Evolutionary conservation across 176 grass and related monocot species (phyloP).

Genomic region (Juncus inflexus): DNA sequence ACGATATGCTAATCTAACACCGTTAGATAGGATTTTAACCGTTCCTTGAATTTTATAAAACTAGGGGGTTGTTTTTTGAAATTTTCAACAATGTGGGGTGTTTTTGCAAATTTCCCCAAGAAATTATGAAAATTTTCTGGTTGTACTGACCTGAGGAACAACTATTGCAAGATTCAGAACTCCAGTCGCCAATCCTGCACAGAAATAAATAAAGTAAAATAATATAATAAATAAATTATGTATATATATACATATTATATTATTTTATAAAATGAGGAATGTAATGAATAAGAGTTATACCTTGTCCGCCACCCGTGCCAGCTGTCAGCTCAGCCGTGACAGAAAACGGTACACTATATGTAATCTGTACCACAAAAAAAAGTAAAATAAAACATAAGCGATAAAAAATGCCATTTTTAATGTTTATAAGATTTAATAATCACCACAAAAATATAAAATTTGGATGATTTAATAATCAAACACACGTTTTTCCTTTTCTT

Average conservation of each 20-base stretch:
- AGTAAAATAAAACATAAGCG: neutral
- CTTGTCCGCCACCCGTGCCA: constrained; percentile 88
- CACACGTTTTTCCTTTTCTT: too few relatives aligned
- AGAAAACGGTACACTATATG: constrained; percentile 92
- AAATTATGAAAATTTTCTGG: too few relatives aligned
- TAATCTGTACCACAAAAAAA: constrained; percentile 47
- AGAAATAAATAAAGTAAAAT: neutral
- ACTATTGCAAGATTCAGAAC: constrained; percentile 96
- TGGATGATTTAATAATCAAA: too few relatives aligned
- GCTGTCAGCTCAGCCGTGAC: constrained; percentile 86
- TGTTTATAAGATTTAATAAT: neutral
- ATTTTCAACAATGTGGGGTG: too few relatives aligned
- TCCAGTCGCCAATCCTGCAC: constrained; percentile 78
- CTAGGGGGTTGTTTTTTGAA: too few relatives aligned
- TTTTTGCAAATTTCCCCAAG: too few relatives aligned
- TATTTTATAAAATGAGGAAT: constrained; percentile 15
- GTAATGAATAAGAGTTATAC: constrained; percentile 23
- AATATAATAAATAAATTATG: neutral
- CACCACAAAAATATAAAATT: too few relatives aligned
- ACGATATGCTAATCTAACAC: neutral
- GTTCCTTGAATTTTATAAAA: too few relatives aligned
- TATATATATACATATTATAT: too few relatives aligned
- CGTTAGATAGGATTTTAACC: too few relatives aligned
- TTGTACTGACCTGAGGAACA: constrained; percentile 56
- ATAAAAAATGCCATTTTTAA: constrained; percentile 3